phyloP scores from a whole-genome alignment of 306 rosid genomes.

The Vigna unguiculata region DNA sequence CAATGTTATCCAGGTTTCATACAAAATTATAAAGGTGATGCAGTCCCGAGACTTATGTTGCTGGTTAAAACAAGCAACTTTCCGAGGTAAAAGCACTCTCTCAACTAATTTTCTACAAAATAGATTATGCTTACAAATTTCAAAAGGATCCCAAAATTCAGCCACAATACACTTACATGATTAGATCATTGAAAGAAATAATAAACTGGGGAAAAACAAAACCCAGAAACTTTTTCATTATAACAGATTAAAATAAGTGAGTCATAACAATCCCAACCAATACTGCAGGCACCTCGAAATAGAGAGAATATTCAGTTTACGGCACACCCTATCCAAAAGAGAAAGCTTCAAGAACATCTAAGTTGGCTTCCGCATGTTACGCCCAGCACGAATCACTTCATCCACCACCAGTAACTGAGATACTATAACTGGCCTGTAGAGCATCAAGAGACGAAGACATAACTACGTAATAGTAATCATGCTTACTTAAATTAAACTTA shows the following conservation, averaged over 20 bases:
- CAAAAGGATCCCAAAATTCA: slow-evolving; percentile 39
- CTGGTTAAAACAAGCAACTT: neutral
- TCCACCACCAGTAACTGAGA: slow-evolving; percentile 94
- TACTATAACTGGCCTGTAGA: slow-evolving; percentile 90
- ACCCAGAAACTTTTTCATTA: slow-evolving; percentile 6
- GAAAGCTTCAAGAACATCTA: slow-evolving; percentile 46
- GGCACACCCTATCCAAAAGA: slow-evolving; percentile 29
- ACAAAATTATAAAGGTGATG: neutral
- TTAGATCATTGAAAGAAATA: neutral
- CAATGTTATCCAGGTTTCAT: neutral
- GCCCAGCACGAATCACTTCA: slow-evolving; percentile 99
- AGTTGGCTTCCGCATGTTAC: slow-evolving; percentile 89
- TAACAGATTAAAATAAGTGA: slow-evolving; percentile 1
- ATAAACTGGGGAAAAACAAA: neutral
- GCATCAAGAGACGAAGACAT: slow-evolving; percentile 2
- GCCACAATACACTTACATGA: slow-evolving; percentile 31
- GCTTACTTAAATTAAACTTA: neutral
- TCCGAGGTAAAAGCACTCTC: neutral
- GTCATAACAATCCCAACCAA: slow-evolving; percentile 27
- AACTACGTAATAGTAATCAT: slow-evolving; percentile 4
- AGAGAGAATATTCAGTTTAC: slow-evolving; percentile 5
- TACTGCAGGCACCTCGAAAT: slow-evolving; percentile 9
- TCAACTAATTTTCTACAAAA: slow-evolving; percentile 39
- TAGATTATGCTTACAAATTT: slow-evolving; percentile 20
- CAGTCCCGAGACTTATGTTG: neutral